Evolutionary conservation across 1,139 yeast genomes (phyloP), one percentile per base, ranked within the genome.

Genomic region (Yamadazyma sp.): DNA sequence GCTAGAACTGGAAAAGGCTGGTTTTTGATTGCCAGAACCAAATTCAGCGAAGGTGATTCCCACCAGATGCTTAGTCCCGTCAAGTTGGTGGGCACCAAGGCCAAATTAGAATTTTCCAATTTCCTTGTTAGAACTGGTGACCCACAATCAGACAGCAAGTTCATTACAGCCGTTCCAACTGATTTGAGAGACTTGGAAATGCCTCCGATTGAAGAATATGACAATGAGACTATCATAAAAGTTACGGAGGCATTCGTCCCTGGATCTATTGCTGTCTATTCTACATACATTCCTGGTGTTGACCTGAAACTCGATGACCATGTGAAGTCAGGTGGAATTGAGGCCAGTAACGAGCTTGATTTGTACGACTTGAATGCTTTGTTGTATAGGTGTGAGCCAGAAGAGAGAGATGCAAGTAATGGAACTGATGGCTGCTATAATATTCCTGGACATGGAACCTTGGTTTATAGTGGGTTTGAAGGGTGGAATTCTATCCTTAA

Each of bases 391-490:
- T 83, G 94, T 53, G 95, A 88, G 40, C 77, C 83, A 9, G 98
- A 92, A 61, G 98, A 92, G 60, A 70, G 89, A 16, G 97, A 89
- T 56, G 76, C 80, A 11, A 80, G 92, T 50, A 72, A 62, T 17
- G 95, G 96, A 4, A 51, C 59, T 7, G 83, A 73, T 37, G 95
- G 96, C 4, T 78, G 78, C 0, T 92, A 92, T 60, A 59, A 63
- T 38, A 72, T 92, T 35, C 97, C 97, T 0, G 68, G 73, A 25
- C 67, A 76, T 58, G 97, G 97, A 0, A 64, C 67, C 12, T 67
- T 90, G 35, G 83, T 81, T 0, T 92, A 88, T 60, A 90, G 96
- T 31, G 98, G 98, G 10, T 66, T 92, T 21, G 95, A 87, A 62
- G 98, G 98, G 3, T 92, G 96, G 96, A 78, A 82, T 34, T 71